phyloP scores from a whole-genome alignment of 768 basidiomycete species.

The Pulveroboletus frians region DNA sequence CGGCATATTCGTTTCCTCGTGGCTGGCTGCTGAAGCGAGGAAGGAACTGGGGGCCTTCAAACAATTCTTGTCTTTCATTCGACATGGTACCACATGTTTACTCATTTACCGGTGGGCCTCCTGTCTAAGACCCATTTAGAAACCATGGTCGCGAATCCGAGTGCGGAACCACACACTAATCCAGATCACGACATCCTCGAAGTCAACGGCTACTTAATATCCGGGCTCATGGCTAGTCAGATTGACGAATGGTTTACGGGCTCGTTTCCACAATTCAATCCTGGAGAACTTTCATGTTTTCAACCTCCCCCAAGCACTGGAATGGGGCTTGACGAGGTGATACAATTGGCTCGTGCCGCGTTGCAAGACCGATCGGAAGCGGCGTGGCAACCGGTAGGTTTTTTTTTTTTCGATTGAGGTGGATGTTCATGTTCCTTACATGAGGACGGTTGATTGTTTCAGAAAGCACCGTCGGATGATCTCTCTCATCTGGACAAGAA shows the following conservation, averaged over 20 bases:
- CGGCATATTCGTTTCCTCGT: conserved; percentile 59
- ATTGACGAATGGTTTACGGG: conserved; percentile 82
- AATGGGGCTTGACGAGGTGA: conserved; percentile 31
- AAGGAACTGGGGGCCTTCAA: conserved; percentile 68
- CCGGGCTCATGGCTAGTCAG: conserved; percentile 59
- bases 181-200: conserved; percentile 68
- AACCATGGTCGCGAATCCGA: conserved; percentile 47
- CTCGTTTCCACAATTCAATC: conserved; percentile 35
- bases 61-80: conserved; percentile 75
- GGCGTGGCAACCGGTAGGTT: conserved; percentile 51
- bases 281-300: conserved; percentile 28
- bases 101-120: conserved; percentile 5
- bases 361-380: conserved; percentile 43
- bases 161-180: conserved; percentile 44
- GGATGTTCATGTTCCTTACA: conserved; percentile 21
- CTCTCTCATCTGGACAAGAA: conserved; percentile 60
- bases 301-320: conserved; percentile 16
- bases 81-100: conserved; percentile 43
- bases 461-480: conserved; percentile 48
- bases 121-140: conserved; percentile 31
- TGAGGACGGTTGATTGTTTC: conserved; percentile 29
- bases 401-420: conserved; percentile 15
- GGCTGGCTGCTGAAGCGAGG: conserved; percentile 63
- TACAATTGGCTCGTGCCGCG: conserved; percentile 46
- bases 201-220: conserved; percentile 74